Conservation (phyloP, 345 rosid genomes). For the Citrus reticulata region DNA sequence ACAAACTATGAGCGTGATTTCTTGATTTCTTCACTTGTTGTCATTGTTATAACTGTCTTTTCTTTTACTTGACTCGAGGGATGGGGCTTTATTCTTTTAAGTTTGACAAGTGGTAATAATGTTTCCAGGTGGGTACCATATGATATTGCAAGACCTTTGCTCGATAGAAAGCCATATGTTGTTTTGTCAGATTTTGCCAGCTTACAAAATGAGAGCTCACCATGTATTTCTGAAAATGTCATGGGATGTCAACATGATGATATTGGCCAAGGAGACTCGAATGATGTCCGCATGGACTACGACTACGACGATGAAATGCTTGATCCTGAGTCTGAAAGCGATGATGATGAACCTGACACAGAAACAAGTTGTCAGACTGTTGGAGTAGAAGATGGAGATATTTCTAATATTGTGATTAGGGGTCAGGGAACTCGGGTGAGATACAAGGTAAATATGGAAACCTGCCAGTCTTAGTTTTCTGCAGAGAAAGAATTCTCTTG, state of each 20-base stretch:
- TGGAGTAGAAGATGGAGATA: conserved; percentile 33
- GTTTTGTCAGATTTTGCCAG: conserved; percentile 60
- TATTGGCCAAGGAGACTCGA: conserved; percentile 28
- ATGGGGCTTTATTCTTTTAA: background rate
- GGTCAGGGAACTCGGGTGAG: conserved; percentile 43
- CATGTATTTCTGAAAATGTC: conserved; percentile 30
- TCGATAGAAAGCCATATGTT: conserved; percentile 64
- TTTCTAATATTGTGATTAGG: conserved; percentile 45
- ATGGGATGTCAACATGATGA: conserved; percentile 36
- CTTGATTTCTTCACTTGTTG: background rate
- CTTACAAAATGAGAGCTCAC: conserved; percentile 35
- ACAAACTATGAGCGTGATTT: background rate
- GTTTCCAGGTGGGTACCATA: conserved; percentile 86
- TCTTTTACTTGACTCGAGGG: too few relatives aligned
- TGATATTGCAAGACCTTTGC: conserved; percentile 59
- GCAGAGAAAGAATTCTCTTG: background rate
- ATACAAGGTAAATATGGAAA: conserved; percentile 51
- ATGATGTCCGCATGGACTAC: conserved; percentile 37
- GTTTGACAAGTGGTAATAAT: conserved; percentile 19
- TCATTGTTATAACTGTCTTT: background rate
- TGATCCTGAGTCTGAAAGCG: conserved; percentile 45
- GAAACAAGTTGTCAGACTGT: conserved; percentile 25
- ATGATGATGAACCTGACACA: conserved; percentile 39
- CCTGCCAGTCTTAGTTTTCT: background rate
- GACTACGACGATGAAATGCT: conserved; percentile 45